These are phyloP conservation scores for Cymbomonas tetramitiformis DNA, from an alignment of 139 green algal species.

Conservation along the genomic window DNA sequence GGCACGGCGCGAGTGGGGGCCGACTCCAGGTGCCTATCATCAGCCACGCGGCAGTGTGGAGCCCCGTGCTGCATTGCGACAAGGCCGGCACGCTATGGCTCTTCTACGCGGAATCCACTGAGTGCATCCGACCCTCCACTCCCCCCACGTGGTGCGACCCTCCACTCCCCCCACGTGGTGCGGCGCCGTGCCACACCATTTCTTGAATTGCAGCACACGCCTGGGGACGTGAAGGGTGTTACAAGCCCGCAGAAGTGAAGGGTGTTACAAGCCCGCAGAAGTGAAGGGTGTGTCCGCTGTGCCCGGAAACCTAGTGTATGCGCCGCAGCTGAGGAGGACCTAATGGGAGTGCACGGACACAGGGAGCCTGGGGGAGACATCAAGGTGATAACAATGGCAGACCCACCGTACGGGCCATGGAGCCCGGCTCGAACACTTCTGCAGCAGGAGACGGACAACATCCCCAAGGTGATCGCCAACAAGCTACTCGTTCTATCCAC, in stretches of 20 bases:
- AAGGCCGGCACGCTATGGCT: neutral
- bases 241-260: too few species aligned
- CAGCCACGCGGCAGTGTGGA: slow-evolving; percentile 11
- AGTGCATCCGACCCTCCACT: neutral
- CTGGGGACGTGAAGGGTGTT: too few species aligned
- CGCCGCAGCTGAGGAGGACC: too few species aligned
- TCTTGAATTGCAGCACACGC: too few species aligned
- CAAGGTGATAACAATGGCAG: neutral
- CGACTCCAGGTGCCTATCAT: too few species aligned
- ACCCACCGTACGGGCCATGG: neutral
- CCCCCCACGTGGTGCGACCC: neutral
- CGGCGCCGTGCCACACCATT: too few species aligned
- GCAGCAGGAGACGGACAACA: neutral
- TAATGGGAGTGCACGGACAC: too few species aligned
- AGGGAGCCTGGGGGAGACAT: slow-evolving; percentile 13
- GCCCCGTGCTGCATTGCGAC: slow-evolving; percentile 7
- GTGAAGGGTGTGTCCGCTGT: too few species aligned
- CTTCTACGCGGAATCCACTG: slow-evolving; percentile 8
- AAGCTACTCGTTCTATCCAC: slow-evolving; percentile 3
- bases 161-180: too few species aligned
- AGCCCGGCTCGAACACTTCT: neutral
- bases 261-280: too few species aligned
- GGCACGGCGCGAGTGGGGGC: too few species aligned
- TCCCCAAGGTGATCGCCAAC: slow-evolving; percentile 15
- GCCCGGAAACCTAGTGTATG: too few species aligned